Evolutionary conservation across 371 early-diverging fungal genomes (phyloP), one percentile per base, ranked within the genome.

Genomic region (Mucor saturninus): DNA sequence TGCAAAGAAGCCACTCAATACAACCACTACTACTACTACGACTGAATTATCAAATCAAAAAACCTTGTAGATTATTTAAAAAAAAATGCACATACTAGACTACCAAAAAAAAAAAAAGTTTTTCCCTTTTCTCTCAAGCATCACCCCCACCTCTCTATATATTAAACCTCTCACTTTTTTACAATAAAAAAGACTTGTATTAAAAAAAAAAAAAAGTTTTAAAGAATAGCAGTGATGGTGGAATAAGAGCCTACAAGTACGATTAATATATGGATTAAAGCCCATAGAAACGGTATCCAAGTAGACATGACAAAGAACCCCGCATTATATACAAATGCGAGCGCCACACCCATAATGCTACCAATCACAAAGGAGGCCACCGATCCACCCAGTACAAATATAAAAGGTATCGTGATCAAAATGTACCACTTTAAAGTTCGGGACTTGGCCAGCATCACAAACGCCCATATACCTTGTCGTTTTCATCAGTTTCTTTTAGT

Each of bases 201-300:
- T 21, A 21, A 43, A 15, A 46, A 46, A 21, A 43, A 15, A 46
- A 46, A 46, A 46, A 46, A 8, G n/a, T 21, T 46, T 56, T 74
- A 88, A 3, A 89, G 74, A 56, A 87, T 84, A 39, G 86, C 82
- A 42, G 88, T 86, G 51, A 87, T 85, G 8, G 86, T 86, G 1
- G 89, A 85, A 61, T 86, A 87, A 35, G 83, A 81, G 1, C 87
- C 84, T 60, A 87, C 74, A 39, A 89, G 59, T 7, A 86, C 83
- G 21, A 87, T 71, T 10, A 89, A 64, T 0, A 86, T 82, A 66
- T 89, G 88, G 49, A 87, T 84, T 11, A 89, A 68, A n/a, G 83
- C 84, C 88, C 89, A 89, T 40, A 89, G 67, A 51, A 86, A 83
- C 2, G 89, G 89, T 28, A 86, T 81, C 89, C 89, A 89, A 10